These are phyloP conservation scores for Erodium moschatum DNA, from an alignment of 441 rosid genomes.

Conservation along the genomic window DNA sequence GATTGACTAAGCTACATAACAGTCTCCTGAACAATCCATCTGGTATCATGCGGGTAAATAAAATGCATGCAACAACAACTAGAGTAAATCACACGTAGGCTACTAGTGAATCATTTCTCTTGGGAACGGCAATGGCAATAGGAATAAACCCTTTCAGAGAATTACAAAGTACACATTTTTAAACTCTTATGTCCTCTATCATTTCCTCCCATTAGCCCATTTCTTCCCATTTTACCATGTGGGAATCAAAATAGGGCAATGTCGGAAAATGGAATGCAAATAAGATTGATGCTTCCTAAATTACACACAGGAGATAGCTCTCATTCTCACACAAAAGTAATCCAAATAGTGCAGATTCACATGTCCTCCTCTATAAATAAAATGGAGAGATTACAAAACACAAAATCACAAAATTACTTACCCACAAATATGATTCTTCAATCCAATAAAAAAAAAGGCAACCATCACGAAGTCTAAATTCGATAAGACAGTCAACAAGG, in stretches of 20 bases:
- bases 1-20: not conserved
- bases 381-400: not conserved
- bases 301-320: not conserved
- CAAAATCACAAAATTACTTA: not conserved
- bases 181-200: not conserved
- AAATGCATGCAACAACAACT: not conserved
- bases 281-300: not conserved
- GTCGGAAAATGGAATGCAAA: not conserved
- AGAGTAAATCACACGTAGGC: not conserved
- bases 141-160: not conserved
- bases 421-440: no score
- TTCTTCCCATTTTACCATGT: not conserved
- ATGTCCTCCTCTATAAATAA: not conserved
- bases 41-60: not conserved
- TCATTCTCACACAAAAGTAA: not conserved
- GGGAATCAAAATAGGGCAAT: not conserved
- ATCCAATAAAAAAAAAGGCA: not conserved
- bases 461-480: not conserved
- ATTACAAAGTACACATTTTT: not conserved
- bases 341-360: not conserved
- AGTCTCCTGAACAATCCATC: not conserved
- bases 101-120: not conserved
- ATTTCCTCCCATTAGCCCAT: not conserved
- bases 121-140: no score
- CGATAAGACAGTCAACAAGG: not conserved